Base-by-base conservation (phyloP, 257 asterid species). In the Solanum corneliomulleri region DNA sequence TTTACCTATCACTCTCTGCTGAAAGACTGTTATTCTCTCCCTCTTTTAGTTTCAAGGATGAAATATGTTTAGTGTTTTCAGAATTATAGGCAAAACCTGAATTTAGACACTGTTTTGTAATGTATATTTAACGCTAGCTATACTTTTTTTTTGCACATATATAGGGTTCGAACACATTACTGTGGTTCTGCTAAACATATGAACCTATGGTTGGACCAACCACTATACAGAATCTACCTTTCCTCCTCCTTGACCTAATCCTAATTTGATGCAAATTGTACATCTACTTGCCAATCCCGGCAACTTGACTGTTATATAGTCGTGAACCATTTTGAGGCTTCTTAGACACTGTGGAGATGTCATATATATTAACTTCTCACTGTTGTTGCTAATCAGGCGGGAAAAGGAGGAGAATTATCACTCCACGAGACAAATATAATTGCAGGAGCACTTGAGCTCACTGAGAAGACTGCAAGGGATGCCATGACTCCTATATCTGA, bases 331-430 rank as follows among this genome's bases (percentile, higher is more conserved):
- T 52, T 16, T 6, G 23, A 16, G 62, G 62, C 23, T 52, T 52
- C 64, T 56, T 56, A 56, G n/a, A 56, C 64, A 56, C n/a, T 56
- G 64, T 18, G n/a, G 64, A 56, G 64, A 56, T 56, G 64, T 56
- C 11, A 18, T 52, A 18, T 52, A 10, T 18, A 56, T 56, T 56
- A 56, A 56, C n/a, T 25, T 77, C 14, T 77, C 49, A 0, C 2
- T 44, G n/a, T 1, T 44, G 37, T 44, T 25, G 33, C 35, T 42
- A 76, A 68, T 85, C 90, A 95, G 95, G 98, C 98, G 21, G 98
- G 98, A 69, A 94, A 91, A 89, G 98, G 98, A 16, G 98, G 98
- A 3, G 98, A 95, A 58, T 87, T 95, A 68, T 89, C 94, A 7
- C 93, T 89, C 81, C 90, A 94, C 41, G 98, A 95, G 89, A 93